Conservation (phyloP, 192 early-diverging fungal species). For the Coemansia sp. region DNA sequence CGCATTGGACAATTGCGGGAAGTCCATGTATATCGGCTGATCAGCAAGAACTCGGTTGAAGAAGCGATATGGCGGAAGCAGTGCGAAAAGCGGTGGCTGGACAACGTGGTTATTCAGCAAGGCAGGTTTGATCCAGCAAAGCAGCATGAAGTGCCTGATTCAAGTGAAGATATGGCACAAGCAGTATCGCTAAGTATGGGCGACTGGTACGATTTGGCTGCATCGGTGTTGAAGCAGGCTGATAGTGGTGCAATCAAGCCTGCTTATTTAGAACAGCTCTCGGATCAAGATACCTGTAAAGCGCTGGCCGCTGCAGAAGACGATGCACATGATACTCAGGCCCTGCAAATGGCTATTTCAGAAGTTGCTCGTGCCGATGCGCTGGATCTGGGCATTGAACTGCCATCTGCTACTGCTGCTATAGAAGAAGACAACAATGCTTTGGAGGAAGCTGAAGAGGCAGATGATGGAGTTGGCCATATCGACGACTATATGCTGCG, state of each 20-base stretch:
- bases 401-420: not conserved
- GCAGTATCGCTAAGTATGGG: slow-evolving; percentile 15
- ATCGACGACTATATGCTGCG: slow-evolving; percentile 75
- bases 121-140: slow-evolving; percentile 61
- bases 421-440: not conserved
- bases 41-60: slow-evolving; percentile 70
- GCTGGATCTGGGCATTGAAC: slow-evolving; percentile 31
- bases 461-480: slow-evolving; percentile 58
- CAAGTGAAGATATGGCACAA: not conserved
- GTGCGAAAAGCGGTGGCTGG: slow-evolving; percentile 74
- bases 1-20: slow-evolving; percentile 88
- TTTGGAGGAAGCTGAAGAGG: slow-evolving; percentile 23
- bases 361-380: slow-evolving; percentile 46
- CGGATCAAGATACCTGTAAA: slow-evolving; percentile 23
- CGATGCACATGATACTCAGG: slow-evolving; percentile 29
- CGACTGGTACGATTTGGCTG: slow-evolving; percentile 48
- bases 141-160: not conserved
- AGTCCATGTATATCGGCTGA: slow-evolving; percentile 76
- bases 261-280: slow-evolving; percentile 2
- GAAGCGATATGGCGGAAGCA: slow-evolving; percentile 77
- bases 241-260: not conserved
- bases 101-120: slow-evolving; percentile 77
- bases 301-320: slow-evolving; percentile 28
- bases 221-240: slow-evolving; percentile 24
- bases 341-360: slow-evolving; percentile 25